Conservation (phyloP, 768 basidiomycete species). For the Multifurca ochricompacta region DNA sequence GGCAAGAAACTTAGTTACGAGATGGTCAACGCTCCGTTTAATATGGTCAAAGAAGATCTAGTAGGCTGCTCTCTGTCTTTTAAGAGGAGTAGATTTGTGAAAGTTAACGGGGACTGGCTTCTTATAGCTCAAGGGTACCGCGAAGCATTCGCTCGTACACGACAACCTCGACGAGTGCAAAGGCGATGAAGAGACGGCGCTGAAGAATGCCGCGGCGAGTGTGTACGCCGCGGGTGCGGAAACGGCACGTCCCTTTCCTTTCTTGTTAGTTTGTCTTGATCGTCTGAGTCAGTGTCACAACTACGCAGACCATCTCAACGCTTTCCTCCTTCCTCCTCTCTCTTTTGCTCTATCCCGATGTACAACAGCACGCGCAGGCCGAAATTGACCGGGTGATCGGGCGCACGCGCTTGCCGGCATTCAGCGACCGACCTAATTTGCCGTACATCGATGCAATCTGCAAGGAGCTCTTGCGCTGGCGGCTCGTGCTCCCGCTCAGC, state of each 20-base stretch:
- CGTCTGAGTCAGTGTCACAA: background rate
- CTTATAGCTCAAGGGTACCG: constrained; percentile 6
- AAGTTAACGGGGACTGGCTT: background rate
- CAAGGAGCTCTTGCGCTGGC: constrained; percentile 9
- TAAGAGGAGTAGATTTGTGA: background rate
- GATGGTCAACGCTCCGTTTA: constrained; percentile 10
- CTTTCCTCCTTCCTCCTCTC: constrained; percentile 6
- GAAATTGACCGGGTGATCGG: constrained; percentile 22
- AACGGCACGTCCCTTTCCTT: background rate
- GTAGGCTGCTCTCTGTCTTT: background rate
- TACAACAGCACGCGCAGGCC: constrained; percentile 9
- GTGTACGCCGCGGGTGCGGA: constrained; percentile 13
- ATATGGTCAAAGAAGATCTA: constrained; percentile 7
- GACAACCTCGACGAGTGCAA: constrained; percentile 4
- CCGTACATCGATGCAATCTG: constrained; percentile 23
- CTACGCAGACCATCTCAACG: constrained; percentile 2
- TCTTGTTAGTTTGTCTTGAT: too few relatives aligned
- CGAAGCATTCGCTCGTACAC: constrained; percentile 11
- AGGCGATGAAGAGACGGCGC: background rate
- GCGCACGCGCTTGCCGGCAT: constrained; percentile 18
- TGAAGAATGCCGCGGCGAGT: constrained; percentile 6
- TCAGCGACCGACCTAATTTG: constrained; percentile 17
- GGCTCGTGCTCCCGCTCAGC: constrained; percentile 7
- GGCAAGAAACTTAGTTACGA: constrained; percentile 3
- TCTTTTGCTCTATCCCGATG: constrained; percentile 12